A percentile compares a stretch with the other conserved stretches of the same genome.
These are phyloP conservation scores for Plantago rigida DNA, from an alignment of 305 asterid species.

Conservation along the genomic window DNA sequence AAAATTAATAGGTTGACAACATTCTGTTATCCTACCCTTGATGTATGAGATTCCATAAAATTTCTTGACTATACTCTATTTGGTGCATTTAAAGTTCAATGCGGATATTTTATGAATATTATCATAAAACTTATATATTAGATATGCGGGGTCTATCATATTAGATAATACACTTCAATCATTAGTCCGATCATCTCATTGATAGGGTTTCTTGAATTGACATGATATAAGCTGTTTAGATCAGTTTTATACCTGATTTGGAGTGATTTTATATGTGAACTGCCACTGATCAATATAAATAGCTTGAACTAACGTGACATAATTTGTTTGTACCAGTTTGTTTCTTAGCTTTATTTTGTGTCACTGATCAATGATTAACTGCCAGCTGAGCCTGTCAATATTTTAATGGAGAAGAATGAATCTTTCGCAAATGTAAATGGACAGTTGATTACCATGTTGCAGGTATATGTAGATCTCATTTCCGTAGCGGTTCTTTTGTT, in stretches of 20 bases:
- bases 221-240: not conserved
- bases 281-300: not conserved
- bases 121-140: too few relatives aligned
- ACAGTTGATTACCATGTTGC: conserved; percentile 22
- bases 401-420: not conserved
- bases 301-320: not conserved
- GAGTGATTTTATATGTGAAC: not conserved
- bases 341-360: not conserved
- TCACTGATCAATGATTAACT: not conserved
- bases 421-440: conserved; percentile 1
- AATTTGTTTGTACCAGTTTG: not conserved
- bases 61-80: too few relatives aligned
- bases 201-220: too few relatives aligned
- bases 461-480: conserved; percentile 78
- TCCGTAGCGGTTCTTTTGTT: conserved; percentile 52
- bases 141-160: not conserved
- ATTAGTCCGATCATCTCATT: not conserved
- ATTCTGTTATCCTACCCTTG: too few relatives aligned
- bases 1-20: not conserved
- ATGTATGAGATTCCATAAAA: too few relatives aligned
- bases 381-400: conserved; percentile 4
- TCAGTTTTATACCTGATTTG: not conserved
- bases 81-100: too few relatives aligned
- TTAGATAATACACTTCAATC: too few relatives aligned
- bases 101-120: too few relatives aligned